Evolutionary conservation across 257 asterid genomes (phyloP), one percentile per base, ranked within the genome.

Genomic region (Echites panduratus): DNA sequence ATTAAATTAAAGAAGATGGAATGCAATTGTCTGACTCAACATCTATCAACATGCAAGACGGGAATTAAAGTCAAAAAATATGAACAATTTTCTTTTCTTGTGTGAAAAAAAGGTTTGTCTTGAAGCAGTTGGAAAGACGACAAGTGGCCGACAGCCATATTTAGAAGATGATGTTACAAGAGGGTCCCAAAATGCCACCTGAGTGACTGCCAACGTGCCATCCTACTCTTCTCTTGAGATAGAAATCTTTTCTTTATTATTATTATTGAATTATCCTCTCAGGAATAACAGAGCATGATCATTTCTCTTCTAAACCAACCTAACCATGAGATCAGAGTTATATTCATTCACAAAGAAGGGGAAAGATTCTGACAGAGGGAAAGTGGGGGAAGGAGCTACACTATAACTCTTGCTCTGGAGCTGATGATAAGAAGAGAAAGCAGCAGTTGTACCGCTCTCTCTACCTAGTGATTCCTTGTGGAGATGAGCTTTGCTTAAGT

Each of bases 81-180:
- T 24, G 56, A 72, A 26, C 68, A n/a, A 71, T 22, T 71, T 8
- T 26, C 44, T 52, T 50, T n/a, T n/a, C n/a, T n/a, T n/a, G n/a
- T n/a, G 69, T 52, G n/a, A 20, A 7, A 19, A 72, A 72, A 26
- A 50, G 40, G n/a, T 24, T 57, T 75, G 74, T 79, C 61, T 40
- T 19, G 27, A 67, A 65, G 80, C 73, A 76, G 64, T 68, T 73
- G 64, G 73, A 54, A 70, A 69, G 29, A 48, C 20, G 77, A 74
- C 80, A 71, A 71, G 73, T 81, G 82, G 85, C 85, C 82, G 85
- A 81, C 85, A 78, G 65, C 32, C 47, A 72, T 66, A 78, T 54
- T 68, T 48, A 64, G 67, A 70, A 75, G 66, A 70, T 70, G 76
- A 68, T 70, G 58, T 14, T 35, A n/a, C n/a, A 4, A n/a, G 1